Conservation (phyloP, 2,329 filamentous ascomycete species). For the Aspergillus transmontanensis region DNA sequence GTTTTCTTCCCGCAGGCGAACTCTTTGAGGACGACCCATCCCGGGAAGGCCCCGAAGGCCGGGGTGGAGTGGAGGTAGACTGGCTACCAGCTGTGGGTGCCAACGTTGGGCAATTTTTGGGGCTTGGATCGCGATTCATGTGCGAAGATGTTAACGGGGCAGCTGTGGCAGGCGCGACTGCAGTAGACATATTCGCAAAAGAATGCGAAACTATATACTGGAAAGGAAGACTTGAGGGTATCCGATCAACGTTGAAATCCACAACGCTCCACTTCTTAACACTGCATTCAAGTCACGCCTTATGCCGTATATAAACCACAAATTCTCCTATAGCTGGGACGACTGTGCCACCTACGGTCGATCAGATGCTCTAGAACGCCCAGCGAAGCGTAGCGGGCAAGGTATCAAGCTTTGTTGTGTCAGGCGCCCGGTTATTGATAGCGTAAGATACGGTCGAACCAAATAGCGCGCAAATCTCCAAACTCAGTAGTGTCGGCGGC, state of each 20-base stretch:
- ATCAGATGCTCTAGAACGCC: conserved; percentile 1
- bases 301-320: conserved; percentile 15
- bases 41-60: conserved; percentile 33
- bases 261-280: not conserved
- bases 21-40: conserved; percentile 38
- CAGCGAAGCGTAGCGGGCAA: conserved; percentile 11
- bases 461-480: conserved; percentile 18
- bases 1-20: conserved; percentile 40
- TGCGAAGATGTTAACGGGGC: conserved; percentile 48
- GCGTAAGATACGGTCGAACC: conserved; percentile 12
- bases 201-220: not conserved
- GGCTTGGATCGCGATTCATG: conserved; percentile 47
- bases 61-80: conserved; percentile 37
- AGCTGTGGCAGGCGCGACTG: conserved; percentile 48
- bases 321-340: conserved; percentile 3
- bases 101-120: conserved; percentile 46
- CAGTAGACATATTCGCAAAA: conserved; percentile 48
- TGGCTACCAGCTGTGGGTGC: conserved; percentile 40
- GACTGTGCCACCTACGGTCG: conserved; percentile 13
- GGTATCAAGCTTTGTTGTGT: conserved; percentile 17
- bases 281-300: not conserved
- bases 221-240: not conserved
- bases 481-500: conserved; percentile 19
- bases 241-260: not conserved
- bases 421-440: conserved; percentile 8